Evolutionary conservation across 176 grass and related monocot species (phyloP).

Genomic region (Carex littledalei): DNA sequence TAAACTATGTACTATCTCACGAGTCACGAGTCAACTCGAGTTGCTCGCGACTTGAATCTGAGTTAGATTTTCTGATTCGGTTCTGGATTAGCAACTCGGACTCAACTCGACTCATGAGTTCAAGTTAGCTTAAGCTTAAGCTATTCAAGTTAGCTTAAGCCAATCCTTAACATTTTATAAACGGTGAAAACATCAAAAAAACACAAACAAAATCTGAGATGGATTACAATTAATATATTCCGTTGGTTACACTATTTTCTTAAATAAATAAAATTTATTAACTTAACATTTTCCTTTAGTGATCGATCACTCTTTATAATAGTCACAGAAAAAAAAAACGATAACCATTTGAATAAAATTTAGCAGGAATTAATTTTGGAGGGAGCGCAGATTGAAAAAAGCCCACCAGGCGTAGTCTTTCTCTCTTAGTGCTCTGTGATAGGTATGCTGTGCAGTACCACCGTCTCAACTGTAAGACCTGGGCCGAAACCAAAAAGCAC

Average conservation of each 20-base stretch:
- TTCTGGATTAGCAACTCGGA: too few relatives aligned
- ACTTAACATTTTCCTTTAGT: not conserved
- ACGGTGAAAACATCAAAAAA: not conserved
- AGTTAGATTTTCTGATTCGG: too few relatives aligned
- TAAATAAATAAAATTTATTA: not conserved
- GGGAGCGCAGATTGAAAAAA: not conserved
- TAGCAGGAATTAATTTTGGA: not conserved
- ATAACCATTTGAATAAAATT: not conserved
- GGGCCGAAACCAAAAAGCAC: slow-evolving; percentile 14
- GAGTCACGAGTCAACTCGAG: too few relatives aligned
- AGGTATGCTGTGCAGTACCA: slow-evolving; percentile 1
- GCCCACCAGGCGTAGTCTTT: not conserved
- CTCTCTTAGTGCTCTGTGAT: not conserved
- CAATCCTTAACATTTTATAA: not conserved
- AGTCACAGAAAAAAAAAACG: not conserved
- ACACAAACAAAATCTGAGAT: not conserved
- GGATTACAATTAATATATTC: not conserved
- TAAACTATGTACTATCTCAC: too few relatives aligned
- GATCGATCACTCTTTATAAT: not conserved
- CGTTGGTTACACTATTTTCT: not conserved
- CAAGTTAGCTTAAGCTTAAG: not conserved
- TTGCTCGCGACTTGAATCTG: too few relatives aligned
- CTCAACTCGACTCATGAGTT: not conserved
- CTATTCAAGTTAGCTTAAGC: not conserved
- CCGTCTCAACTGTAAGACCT: not conserved